Percentiles rank a stretch among this genome's conserved stretches.
Evolutionary conservation across 2,329 filamentous ascomycete genomes (phyloP).

Genomic region (Lecanicillium sp.): DNA sequence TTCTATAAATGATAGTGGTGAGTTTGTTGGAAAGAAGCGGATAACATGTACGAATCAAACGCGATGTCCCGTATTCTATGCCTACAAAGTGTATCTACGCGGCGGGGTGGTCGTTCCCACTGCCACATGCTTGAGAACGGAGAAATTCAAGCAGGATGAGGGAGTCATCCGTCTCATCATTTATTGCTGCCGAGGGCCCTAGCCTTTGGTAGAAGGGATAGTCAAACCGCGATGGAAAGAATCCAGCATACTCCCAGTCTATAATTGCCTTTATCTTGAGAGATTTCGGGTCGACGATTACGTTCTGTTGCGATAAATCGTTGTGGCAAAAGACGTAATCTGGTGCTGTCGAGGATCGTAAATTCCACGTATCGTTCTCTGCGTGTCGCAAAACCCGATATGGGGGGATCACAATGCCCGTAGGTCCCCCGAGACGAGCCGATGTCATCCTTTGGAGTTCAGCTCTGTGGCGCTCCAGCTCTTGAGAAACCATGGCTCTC

Average conservation of each 20-base stretch:
- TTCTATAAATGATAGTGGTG: too few relatives aligned
- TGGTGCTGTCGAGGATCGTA: slow-evolving; percentile 11
- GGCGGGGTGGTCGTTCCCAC: too few relatives aligned
- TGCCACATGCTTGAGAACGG: slow-evolving; percentile 2
- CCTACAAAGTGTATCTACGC: too few relatives aligned
- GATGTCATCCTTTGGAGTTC: slow-evolving; percentile 20
- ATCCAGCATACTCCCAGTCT: slow-evolving; percentile 31
- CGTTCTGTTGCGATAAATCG: slow-evolving; percentile 15
- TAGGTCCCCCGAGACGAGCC: slow-evolving; percentile 19
- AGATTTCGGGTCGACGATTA: slow-evolving; percentile 18
- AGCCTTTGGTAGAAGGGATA: slow-evolving; percentile 13
- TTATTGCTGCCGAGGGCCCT: slow-evolving; percentile 12
- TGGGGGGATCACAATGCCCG: slow-evolving; percentile 22
- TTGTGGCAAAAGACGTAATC: slow-evolving; percentile 18
- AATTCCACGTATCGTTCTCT: slow-evolving; percentile 15
- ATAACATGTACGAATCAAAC: too few relatives aligned
- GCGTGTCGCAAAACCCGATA: slow-evolving; percentile 17
- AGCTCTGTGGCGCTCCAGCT: slow-evolving; percentile 18
- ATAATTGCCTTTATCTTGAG: slow-evolving; percentile 26
- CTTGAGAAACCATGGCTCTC: slow-evolving; percentile 16
- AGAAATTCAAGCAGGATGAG: slow-evolving; percentile 8
- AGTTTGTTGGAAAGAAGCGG: too few relatives aligned
- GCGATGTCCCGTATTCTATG: too few relatives aligned
- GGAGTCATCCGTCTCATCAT: slow-evolving; percentile 10
- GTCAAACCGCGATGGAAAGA: slow-evolving; percentile 22